These are phyloP conservation scores for Knoxdaviesia proteae DNA, from an alignment of 2,329 filamentous ascomycete genomes.

Conservation along the genomic window DNA sequence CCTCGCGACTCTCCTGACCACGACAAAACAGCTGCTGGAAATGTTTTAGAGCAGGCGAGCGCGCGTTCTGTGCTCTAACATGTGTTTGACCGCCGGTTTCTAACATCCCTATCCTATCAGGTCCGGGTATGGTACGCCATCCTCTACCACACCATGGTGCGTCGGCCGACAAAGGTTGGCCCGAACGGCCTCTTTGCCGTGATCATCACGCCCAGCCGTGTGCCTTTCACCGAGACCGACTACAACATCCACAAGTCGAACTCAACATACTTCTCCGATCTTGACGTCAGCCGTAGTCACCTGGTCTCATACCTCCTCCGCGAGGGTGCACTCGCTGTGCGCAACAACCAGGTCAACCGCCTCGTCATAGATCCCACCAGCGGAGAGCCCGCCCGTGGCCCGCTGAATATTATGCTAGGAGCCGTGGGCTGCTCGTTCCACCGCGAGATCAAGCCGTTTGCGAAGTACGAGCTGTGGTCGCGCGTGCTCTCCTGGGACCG, in stretches of 20 bases:
- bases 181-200: conserved; percentile 54
- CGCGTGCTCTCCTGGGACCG: conserved; percentile 54
- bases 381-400: conserved; percentile 27
- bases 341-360: conserved; percentile 24
- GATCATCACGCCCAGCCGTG: conserved; percentile 42
- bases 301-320: conserved; percentile 50
- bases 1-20: background rate
- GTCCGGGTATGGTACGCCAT: conserved; percentile 37
- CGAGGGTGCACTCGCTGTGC: conserved; percentile 31
- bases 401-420: conserved; percentile 45
- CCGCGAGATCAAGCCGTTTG: conserved; percentile 48
- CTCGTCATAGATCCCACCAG: conserved; percentile 28
- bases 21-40: too few relatives aligned
- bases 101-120: conserved; percentile 13
- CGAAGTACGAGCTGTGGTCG: conserved; percentile 53
- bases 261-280: conserved; percentile 70
- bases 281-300: conserved; percentile 67
- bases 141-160: conserved; percentile 29
- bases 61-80: background rate
- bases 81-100: background rate
- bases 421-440: conserved; percentile 56
- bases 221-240: conserved; percentile 59
- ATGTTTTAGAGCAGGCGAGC: background rate
- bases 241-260: conserved; percentile 74
- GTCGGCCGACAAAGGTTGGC: conserved; percentile 24